Base-by-base conservation (phyloP, 805 yeast genomes). In the Zygosaccharomyces bisporus region DNA sequence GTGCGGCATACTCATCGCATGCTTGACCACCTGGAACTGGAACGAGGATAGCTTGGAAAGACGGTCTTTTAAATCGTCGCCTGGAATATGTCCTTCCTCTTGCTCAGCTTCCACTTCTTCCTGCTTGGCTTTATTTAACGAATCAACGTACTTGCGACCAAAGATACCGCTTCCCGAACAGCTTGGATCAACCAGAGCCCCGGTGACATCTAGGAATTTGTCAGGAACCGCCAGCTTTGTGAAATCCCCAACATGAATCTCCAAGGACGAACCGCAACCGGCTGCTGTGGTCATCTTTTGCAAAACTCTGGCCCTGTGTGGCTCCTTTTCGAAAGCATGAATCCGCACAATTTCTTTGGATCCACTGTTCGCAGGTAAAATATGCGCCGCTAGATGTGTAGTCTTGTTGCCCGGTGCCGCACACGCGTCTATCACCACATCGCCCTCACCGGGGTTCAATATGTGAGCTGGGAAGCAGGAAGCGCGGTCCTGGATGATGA, bases 351-450 rank as follows among this genome's bases (percentile, higher is more conserved):
- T 68, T 1, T 66, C 53, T 30, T 67, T 66, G 3, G 58, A 53
- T 5, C 47, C 50, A 6, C 38, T 41, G 5, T 45, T 48, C 9
- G 31, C 42, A 2, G 32, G 46, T 4, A 34, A 47, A 47, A 63
- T 56, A 39, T 56, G 55, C 0, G 93, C 79, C 0, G 96, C 96
- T 17, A 83, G 68, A 66, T 91, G 98, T 0, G 97, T 87, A 0
- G 99, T 93, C 63, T 93, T 95, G 65, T 93, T 93, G 4, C 99
- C 99, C 4, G 99, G 99, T 0, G 99, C 99, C 2, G 98, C 90
- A 68, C 97, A 90, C 1, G 96, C 84, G 67, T 93, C 99, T 35
- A 93, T 85, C 8, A 89, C 79, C 18, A 72, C 65, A 46, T 76
- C 82, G 35, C 81, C 83, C 3, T 77, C 71, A 0, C 61, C 44